Evolutionary conservation across 257 asterid genomes (phyloP).

Genomic region (Solanum virginianum): DNA sequence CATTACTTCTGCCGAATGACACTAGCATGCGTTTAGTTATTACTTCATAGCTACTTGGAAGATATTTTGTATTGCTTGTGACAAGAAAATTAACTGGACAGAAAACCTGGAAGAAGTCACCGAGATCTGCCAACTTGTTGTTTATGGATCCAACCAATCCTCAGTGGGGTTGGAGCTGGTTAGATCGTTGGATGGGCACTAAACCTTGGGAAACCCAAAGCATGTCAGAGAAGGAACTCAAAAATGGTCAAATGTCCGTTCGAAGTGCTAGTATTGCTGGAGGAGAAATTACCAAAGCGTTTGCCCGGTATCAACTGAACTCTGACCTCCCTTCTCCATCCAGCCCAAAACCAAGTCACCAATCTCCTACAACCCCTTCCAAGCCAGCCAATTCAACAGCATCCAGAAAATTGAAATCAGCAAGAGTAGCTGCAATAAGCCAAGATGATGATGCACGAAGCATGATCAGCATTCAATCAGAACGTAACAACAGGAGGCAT

Average conservation of each 20-base stretch:
- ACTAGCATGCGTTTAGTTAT: not conserved
- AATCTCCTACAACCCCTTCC: constrained; percentile 31
- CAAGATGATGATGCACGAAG: constrained; percentile 80
- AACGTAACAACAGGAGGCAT: constrained; percentile 62
- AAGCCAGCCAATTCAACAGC: constrained; percentile 19
- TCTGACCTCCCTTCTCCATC: constrained; percentile 40
- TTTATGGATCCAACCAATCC: constrained; percentile 97
- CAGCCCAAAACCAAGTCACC: constrained; percentile 30
- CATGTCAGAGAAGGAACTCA: constrained; percentile 38
- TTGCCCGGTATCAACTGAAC: constrained; percentile 60
- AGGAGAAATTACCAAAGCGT: constrained; percentile 67
- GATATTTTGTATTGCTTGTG: not conserved
- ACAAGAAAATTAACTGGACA: constrained; percentile 15
- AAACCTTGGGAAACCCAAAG: constrained; percentile 53
- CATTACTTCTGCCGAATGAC: not conserved
- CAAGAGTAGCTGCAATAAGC: constrained; percentile 45
- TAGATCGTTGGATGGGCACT: constrained; percentile 91
- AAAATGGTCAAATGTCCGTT: constrained; percentile 26
- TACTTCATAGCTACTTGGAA: not conserved
- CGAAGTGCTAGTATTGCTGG: constrained; percentile 26
- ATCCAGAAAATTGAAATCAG: constrained; percentile 38
- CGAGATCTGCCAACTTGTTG: constrained; percentile 52
- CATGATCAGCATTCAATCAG: constrained; percentile 49
- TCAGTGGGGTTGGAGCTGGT: constrained; percentile 99
- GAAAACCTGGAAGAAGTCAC: constrained; percentile 91